phyloP scores from a whole-genome alignment of 495 filamentous ascomycete species.

The Rusavskia elegans region DNA sequence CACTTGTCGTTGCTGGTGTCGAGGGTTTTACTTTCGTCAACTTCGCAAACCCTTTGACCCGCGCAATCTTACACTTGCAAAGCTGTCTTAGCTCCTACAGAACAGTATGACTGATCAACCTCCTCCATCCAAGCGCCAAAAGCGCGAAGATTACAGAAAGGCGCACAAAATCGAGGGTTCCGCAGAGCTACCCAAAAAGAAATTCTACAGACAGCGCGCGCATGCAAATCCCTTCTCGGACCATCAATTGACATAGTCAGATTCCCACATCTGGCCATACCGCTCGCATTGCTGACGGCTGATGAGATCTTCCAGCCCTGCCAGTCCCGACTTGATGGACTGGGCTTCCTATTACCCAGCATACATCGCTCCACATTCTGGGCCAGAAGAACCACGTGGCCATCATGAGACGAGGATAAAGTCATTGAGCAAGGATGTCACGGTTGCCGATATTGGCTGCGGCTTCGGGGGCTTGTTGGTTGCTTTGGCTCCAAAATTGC shows the following conservation, averaged over 20 bases:
- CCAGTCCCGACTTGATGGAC: conserved; percentile 69
- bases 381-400: conserved; percentile 2
- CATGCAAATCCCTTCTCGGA: conserved; percentile 98
- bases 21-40: too few species aligned
- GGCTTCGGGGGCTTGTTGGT: conserved; percentile 87
- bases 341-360: conserved; percentile 78
- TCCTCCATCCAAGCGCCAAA: conserved; percentile 41
- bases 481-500: conserved; percentile 65
- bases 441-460: conserved; percentile 95
- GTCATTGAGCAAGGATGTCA: conserved; percentile 49
- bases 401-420: conserved; percentile 10
- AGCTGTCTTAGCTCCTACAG: neutral
- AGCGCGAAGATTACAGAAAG: conserved; percentile 57
- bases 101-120: neutral
- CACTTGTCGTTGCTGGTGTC: too few species aligned
- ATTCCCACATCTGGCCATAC: conserved; percentile 1
- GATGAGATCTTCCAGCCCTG: conserved; percentile 40
- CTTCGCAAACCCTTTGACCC: too few species aligned
- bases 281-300: neutral
- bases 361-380: conserved; percentile 29
- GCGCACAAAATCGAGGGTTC: conserved; percentile 22
- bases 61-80: neutral
- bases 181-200: conserved; percentile 64
- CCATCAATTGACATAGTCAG: conserved; percentile 74
- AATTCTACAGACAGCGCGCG: conserved; percentile 88